A percentile compares a stretch with the other conserved stretches of the same genome.
phyloP scores from a whole-genome alignment of 2,329 filamentous ascomycete species.

The Stagonosporopsis chrysanthemi region DNA sequence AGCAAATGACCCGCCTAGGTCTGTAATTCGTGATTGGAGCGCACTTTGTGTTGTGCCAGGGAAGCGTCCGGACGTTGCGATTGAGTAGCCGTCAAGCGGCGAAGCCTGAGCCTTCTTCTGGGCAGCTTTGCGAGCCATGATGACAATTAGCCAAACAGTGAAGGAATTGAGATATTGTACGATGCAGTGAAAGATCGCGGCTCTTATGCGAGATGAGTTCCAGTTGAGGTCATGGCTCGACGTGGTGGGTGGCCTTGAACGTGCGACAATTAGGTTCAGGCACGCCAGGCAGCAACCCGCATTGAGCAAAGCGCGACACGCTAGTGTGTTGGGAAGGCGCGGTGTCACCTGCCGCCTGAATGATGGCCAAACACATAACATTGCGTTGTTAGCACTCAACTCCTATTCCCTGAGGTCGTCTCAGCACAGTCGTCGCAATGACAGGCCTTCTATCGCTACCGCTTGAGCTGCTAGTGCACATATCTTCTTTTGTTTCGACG shows the following conservation, averaged over 20 bases:
- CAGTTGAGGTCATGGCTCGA: slow-evolving; percentile 10
- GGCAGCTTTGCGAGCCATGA: slow-evolving; percentile 35
- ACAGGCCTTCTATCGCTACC: slow-evolving; percentile 54
- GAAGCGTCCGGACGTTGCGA: slow-evolving; percentile 70
- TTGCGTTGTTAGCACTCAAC: not conserved
- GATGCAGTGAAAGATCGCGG: slow-evolving; percentile 6
- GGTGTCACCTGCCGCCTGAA: slow-evolving; percentile 18
- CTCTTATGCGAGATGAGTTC: slow-evolving; percentile 13
- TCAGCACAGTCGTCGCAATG: slow-evolving; percentile 21
- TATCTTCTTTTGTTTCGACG: slow-evolving; percentile 63
- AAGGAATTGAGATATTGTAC: slow-evolving; percentile 16
- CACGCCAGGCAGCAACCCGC: slow-evolving; percentile 17
- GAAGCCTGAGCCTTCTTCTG: slow-evolving; percentile 29
- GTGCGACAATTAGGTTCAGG: not conserved
- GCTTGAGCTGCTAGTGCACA: slow-evolving; percentile 63
- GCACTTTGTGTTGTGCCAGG: slow-evolving; percentile 59
- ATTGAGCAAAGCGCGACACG: slow-evolving; percentile 9
- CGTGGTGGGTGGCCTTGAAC: slow-evolving; percentile 5
- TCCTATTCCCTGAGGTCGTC: not conserved
- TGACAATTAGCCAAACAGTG: slow-evolving; percentile 1
- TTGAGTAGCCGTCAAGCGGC: slow-evolving; percentile 58
- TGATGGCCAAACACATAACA: not conserved
- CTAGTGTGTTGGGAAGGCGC: slow-evolving; percentile 8
- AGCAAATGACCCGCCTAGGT: slow-evolving; percentile 60
- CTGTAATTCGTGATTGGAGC: slow-evolving; percentile 57